Conservation (phyloP, 306 rosid genomes). For the Trichosanthes truncata region DNA sequence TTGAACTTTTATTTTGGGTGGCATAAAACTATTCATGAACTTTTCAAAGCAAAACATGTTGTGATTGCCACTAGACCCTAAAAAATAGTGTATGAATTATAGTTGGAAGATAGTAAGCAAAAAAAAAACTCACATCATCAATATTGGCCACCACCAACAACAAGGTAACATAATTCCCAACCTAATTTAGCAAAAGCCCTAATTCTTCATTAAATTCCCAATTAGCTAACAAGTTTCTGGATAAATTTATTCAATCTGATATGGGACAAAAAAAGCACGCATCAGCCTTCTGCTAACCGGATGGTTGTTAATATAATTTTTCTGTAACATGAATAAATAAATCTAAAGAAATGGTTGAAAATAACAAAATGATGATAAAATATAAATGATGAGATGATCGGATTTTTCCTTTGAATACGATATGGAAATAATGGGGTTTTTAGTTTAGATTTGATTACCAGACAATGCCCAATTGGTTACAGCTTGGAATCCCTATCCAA, state of each 20-base stretch:
- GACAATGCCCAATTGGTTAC: constrained; percentile 6
- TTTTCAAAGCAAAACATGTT: neutral
- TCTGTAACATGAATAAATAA: neutral
- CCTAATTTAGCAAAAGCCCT: neutral
- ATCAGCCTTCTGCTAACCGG: neutral
- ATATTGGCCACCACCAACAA: constrained; percentile 9
- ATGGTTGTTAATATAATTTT: neutral
- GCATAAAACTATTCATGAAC: neutral
- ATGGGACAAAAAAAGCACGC: neutral
- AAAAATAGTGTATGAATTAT: neutral
- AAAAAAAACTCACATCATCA: constrained; percentile 1
- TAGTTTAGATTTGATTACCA: constrained; percentile 8
- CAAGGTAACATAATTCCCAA: neutral
- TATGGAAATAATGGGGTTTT: constrained; percentile 1
- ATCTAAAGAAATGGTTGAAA: neutral
- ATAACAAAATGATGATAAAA: neutral
- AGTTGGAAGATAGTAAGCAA: neutral
- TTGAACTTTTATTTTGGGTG: neutral
- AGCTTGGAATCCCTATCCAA: constrained; percentile 14
- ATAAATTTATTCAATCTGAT: neutral
- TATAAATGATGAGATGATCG: neutral
- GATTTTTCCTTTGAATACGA: neutral
- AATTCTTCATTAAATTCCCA: neutral
- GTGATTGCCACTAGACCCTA: neutral
- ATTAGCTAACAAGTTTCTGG: neutral